Percentiles rank a stretch among this genome's conserved stretches.
Conservation (phyloP, 148 eudicot species). For the Persicaria maculosa region DNA sequence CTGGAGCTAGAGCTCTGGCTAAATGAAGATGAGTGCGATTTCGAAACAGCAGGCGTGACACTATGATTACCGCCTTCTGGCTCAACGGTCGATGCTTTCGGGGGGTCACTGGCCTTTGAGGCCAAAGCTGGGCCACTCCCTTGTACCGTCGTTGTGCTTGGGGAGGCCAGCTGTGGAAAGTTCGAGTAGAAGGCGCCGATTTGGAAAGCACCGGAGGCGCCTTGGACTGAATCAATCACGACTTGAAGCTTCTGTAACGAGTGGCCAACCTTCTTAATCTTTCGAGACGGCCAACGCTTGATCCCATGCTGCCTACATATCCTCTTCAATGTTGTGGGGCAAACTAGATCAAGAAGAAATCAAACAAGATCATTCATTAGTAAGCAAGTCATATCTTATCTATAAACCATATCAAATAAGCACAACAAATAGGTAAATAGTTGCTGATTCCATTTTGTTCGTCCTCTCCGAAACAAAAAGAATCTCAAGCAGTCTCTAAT, state of each 20-base stretch:
- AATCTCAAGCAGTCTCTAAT: no score
- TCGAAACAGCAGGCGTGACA: conserved; percentile 35
- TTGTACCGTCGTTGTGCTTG: conserved; percentile 36
- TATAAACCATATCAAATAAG: neutral
- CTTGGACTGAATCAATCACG: conserved; percentile 84
- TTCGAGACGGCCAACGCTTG: conserved; percentile 89
- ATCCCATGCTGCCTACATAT: conserved; percentile 95
- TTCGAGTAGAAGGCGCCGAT: conserved; percentile 71
- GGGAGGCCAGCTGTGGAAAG: conserved; percentile 70
- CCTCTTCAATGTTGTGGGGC: conserved; percentile 92
- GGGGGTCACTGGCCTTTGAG: conserved; percentile 25
- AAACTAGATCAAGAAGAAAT: conserved; percentile 41
- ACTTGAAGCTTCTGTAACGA: conserved; percentile 76
- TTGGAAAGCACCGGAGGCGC: conserved; percentile 66
- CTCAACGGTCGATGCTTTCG: conserved; percentile 24
- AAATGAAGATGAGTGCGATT: conserved; percentile 61
- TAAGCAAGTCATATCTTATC: no score
- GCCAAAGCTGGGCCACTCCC: conserved; percentile 36
- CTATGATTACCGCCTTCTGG: conserved; percentile 26
- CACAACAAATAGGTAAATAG: neutral
- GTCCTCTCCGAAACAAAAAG: no score
- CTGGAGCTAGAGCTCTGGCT: conserved; percentile 72
- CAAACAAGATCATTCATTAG: neutral
- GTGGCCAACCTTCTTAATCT: conserved; percentile 89
- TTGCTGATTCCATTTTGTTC: neutral